These are phyloP conservation scores for Gonapodya prolifera DNA, from an alignment of 192 early-diverging fungal species.

Conservation along the genomic window DNA sequence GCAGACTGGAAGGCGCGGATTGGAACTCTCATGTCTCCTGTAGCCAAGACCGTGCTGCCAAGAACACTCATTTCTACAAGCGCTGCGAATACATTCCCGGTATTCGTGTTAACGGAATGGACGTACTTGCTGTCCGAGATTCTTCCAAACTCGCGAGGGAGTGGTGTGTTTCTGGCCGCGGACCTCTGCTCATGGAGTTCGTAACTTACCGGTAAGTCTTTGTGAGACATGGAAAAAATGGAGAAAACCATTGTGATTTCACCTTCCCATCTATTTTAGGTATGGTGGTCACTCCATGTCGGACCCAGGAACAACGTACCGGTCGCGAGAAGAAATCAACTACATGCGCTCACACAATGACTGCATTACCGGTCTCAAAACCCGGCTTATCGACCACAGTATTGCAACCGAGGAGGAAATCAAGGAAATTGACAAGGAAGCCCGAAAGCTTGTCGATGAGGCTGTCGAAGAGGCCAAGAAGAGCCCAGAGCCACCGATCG, in stretches of 20 bases:
- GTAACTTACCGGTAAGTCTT: slow-evolving; percentile 67
- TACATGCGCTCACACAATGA: slow-evolving; percentile 92
- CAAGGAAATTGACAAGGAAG: slow-evolving; percentile 89
- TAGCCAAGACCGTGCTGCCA: slow-evolving; percentile 57
- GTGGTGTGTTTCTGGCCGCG: slow-evolving; percentile 67
- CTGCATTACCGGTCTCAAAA: slow-evolving; percentile 85
- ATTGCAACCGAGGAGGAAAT: slow-evolving; percentile 71
- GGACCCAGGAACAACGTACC: slow-evolving; percentile 97
- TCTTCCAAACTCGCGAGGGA: slow-evolving; percentile 76
- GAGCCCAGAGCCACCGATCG: slow-evolving; percentile 51
- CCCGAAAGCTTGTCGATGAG: slow-evolving; percentile 71
- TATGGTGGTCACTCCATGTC: slow-evolving; percentile 99
- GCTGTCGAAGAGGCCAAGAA: slow-evolving; percentile 73
- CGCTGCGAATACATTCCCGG: slow-evolving; percentile 96
- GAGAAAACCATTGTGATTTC: background rate
- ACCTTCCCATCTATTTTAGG: background rate
- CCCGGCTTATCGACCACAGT: slow-evolving; percentile 57
- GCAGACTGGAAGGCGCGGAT: too few relatives aligned
- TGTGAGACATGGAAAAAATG: background rate
- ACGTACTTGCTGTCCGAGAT: slow-evolving; percentile 81
- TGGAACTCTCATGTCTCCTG: too few relatives aligned
- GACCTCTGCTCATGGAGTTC: slow-evolving; percentile 89
- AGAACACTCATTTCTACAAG: slow-evolving; percentile 87
- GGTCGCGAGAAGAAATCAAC: slow-evolving; percentile 97
- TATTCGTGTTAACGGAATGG: slow-evolving; percentile 85